These are phyloP conservation scores for Nadsonia commutata DNA, from an alignment of 1,139 yeast species.

Conservation along the genomic window DNA sequence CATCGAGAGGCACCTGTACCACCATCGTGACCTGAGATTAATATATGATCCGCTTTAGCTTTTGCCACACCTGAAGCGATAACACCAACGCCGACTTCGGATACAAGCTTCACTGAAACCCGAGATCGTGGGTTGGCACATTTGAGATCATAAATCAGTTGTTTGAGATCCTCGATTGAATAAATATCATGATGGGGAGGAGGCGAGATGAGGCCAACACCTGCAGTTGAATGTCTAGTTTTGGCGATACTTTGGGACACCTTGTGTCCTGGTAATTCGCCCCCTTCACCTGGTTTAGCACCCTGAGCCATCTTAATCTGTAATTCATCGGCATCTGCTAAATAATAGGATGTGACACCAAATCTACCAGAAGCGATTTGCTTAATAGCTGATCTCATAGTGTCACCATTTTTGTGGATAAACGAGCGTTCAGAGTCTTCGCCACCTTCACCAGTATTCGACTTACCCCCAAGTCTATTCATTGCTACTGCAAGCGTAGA, in stretches of 20 bases:
- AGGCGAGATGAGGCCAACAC: conserved; percentile 93
- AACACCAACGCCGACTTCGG: conserved; percentile 98
- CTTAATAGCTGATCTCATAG: conserved; percentile 95
- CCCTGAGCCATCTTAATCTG: conserved; percentile 99
- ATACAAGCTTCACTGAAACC: conserved; percentile 88
- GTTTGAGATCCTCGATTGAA: conserved; percentile 95
- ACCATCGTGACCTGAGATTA: conserved; percentile 97
- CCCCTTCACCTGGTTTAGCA: conserved; percentile 99
- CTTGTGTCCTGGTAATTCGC: conserved; percentile 94
- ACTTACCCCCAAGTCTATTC: conserved; percentile 95
- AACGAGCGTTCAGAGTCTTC: conserved; percentile 88
- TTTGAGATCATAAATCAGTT: conserved; percentile 88
- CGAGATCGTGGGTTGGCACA: conserved; percentile 96
- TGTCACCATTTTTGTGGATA: conserved; percentile 69
- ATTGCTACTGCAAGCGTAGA: conserved; percentile 95
- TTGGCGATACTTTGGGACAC: conserved; percentile 80
- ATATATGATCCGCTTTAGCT: conserved; percentile 93
- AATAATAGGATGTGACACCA: conserved; percentile 90
- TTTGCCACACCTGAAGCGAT: conserved; percentile 98
- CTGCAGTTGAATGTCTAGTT: conserved; percentile 93
- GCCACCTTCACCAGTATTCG: conserved; percentile 99
- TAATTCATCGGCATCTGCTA: conserved; percentile 92
- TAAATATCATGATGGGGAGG: conserved; percentile 98
- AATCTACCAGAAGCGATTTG: conserved; percentile 97
- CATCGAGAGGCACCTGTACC: conserved; percentile 99